Evolutionary conservation across 2,329 filamentous ascomycete species (phyloP).

Genomic region (Ascochyta fabae): DNA sequence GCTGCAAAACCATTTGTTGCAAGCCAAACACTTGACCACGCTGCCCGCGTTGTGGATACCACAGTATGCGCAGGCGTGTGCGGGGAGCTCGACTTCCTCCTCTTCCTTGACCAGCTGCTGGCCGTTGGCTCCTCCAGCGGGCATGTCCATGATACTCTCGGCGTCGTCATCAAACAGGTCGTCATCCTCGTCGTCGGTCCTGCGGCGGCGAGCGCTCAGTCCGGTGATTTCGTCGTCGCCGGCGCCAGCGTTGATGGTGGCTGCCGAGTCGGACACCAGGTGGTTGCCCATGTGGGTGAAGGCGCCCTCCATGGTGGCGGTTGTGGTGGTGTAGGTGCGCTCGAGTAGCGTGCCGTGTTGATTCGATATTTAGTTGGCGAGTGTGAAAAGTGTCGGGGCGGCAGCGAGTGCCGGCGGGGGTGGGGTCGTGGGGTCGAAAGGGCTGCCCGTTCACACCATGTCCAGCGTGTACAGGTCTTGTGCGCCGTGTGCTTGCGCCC

Average conservation of each 20-base stretch:
- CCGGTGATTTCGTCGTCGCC: slow-evolving; percentile 87
- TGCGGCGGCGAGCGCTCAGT: slow-evolving; percentile 68
- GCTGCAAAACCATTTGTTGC: slow-evolving; percentile 99
- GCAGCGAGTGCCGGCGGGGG: slow-evolving; percentile 11
- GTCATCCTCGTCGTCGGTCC: slow-evolving; percentile 88
- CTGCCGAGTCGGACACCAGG: slow-evolving; percentile 80
- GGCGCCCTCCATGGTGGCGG: slow-evolving; percentile 74
- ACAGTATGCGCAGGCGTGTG: slow-evolving; percentile 93
- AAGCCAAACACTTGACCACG: slow-evolving; percentile 94
- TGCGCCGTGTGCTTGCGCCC: slow-evolving; percentile 31
- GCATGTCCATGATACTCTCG: slow-evolving; percentile 78
- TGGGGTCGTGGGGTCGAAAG: slow-evolving; percentile 11
- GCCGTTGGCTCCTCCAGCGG: slow-evolving; percentile 76
- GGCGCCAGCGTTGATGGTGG: slow-evolving; percentile 87
- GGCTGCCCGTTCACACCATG: slow-evolving; percentile 34
- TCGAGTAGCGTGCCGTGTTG: slow-evolving; percentile 11
- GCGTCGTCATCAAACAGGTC: slow-evolving; percentile 79
- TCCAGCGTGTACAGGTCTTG: slow-evolving; percentile 16
- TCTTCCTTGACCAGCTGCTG: slow-evolving; percentile 62
- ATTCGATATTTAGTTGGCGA: slow-evolving; percentile 15
- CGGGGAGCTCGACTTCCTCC: slow-evolving; percentile 82
- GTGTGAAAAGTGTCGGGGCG: slow-evolving; percentile 15
- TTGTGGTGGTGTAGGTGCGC: slow-evolving; percentile 15
- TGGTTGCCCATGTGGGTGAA: slow-evolving; percentile 90
- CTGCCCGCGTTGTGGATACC: slow-evolving; percentile 95